Conservation (phyloP, 257 asterid genomes). For the Ocimum tenuiflorum region DNA sequence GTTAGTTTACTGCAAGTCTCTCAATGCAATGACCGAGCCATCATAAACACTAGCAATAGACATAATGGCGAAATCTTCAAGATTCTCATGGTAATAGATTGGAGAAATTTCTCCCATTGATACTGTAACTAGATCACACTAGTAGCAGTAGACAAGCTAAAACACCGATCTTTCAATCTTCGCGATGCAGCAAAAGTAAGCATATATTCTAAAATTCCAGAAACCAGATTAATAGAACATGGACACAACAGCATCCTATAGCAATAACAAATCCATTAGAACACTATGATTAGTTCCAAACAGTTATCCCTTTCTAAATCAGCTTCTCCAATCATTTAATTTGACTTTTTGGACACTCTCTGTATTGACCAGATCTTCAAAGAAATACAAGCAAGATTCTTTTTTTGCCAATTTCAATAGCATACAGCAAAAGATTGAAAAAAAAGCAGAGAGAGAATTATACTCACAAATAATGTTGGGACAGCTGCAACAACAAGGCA, state of each 20-base stretch:
- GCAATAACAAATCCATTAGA: not conserved
- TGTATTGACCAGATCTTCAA: not conserved
- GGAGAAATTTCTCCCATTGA: too few relatives aligned
- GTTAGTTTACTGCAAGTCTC: not conserved
- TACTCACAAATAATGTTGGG: constrained; percentile 69
- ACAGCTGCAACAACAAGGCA: constrained; percentile 70
- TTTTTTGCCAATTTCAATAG: not conserved
- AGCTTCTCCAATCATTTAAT: not conserved
- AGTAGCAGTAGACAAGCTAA: not conserved
- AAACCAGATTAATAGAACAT: not conserved
- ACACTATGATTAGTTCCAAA: not conserved
- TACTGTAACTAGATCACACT: not conserved
- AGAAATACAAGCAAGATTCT: not conserved
- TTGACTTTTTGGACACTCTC: not conserved
- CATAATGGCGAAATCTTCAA: not conserved
- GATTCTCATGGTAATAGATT: not conserved
- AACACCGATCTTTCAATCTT: not conserved
- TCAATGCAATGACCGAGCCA: too few relatives aligned
- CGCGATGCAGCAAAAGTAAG: not conserved
- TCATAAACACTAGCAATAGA: not conserved
- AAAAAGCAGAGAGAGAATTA: not conserved
- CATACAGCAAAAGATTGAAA: not conserved
- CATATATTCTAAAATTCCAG: not conserved
- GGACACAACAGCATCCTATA: not conserved
- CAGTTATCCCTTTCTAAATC: not conserved